Conservation (phyloP, 306 rosid species). For the Quercus variabilis region DNA sequence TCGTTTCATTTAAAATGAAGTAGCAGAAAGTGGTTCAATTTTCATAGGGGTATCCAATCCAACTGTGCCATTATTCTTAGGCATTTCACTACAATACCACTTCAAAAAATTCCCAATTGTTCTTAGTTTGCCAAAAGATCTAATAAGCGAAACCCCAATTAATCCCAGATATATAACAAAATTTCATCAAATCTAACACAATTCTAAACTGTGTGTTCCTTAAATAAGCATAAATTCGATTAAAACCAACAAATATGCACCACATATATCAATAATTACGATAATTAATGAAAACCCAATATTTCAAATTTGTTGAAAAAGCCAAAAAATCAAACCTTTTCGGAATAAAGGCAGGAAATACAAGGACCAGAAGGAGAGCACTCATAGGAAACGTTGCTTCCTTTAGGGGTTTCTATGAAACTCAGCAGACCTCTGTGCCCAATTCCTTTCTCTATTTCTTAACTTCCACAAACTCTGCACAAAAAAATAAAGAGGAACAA, state of each 20-base stretch:
- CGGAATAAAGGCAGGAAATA: conserved; percentile 77
- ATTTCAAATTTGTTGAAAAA: neutral
- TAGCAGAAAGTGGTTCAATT: neutral
- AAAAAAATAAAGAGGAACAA: no score
- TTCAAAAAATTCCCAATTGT: neutral
- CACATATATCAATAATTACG: neutral
- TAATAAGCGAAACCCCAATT: neutral
- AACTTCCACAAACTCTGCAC: conserved; percentile 32
- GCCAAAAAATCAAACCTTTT: conserved; percentile 52
- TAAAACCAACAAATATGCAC: neutral
- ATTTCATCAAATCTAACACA: neutral
- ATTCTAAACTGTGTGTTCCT: neutral
- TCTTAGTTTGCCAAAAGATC: neutral
- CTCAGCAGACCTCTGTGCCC: conserved; percentile 61
- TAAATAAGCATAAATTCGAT: neutral
- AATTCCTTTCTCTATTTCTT: conserved; percentile 31
- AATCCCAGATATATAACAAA: neutral
- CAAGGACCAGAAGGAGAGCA: conserved; percentile 96
- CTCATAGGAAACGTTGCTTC: conserved; percentile 70
- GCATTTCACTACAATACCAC: neutral
- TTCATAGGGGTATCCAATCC: neutral
- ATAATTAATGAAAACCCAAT: neutral
- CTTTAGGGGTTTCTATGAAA: conserved; percentile 63
- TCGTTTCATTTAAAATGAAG: neutral
- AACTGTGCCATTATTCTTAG: neutral